Conservation (phyloP, 139 green algal species). For the Chlamydomonas urium region DNA sequence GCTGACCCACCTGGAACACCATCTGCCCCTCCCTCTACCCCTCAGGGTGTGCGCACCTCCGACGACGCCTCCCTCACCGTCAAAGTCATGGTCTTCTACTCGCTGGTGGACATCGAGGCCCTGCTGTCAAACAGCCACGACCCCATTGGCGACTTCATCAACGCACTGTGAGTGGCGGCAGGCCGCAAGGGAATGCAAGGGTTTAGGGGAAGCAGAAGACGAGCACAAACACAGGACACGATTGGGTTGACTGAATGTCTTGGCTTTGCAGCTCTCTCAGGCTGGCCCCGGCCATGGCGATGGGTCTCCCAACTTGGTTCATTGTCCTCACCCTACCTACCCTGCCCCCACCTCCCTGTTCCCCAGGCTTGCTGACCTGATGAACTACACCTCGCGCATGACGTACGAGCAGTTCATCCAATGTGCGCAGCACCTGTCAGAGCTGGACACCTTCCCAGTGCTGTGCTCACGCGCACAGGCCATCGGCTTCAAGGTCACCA, state of each 20-base stretch:
- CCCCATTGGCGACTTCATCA: conserved; percentile 31
- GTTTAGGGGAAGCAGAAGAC: too few species aligned
- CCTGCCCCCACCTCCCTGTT: not conserved
- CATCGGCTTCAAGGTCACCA: conserved; percentile 21
- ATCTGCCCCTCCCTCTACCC: too few species aligned
- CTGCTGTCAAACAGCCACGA: conserved; percentile 24
- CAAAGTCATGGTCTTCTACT: conserved; percentile 23
- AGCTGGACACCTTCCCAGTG: conserved; percentile 20
- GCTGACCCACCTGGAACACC: too few species aligned
- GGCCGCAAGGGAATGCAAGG: too few species aligned
- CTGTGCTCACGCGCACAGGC: not conserved
- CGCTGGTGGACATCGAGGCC: conserved; percentile 13
- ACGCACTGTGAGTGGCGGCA: too few species aligned
- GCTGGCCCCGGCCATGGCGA: too few species aligned
- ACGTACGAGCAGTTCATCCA: conserved; percentile 22
- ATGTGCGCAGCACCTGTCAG: conserved; percentile 7
- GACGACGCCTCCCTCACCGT: conserved; percentile 22
- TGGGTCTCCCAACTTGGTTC: too few species aligned
- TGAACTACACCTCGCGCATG: too few species aligned
- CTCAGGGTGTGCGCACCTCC: conserved; percentile 16
- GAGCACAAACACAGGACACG: too few species aligned
- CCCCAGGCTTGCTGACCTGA: not conserved
- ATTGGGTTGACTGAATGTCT: too few species aligned
- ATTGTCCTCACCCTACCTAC: too few species aligned
- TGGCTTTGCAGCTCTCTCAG: too few species aligned